Percentiles rank a stretch among this genome's conserved stretches.
Evolutionary conservation across 441 rosid genomes (phyloP).

Genomic region (Mallotus japonicus): DNA sequence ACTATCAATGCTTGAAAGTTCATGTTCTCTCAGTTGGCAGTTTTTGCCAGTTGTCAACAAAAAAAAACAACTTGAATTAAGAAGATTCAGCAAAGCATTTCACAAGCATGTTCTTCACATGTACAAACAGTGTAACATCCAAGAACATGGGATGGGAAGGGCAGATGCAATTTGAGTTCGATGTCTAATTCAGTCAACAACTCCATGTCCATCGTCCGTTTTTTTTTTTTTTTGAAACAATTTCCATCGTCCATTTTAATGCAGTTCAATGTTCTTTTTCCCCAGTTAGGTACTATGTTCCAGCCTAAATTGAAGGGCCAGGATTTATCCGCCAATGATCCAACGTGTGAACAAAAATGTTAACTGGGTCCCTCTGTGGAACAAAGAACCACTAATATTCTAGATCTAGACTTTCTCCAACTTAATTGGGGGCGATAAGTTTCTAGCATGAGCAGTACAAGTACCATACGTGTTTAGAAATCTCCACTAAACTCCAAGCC

Average conservation of each 20-base stretch:
- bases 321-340: constrained; percentile 15
- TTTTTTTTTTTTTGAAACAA: too few species aligned
- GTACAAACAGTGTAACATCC: constrained; percentile 1
- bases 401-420: constrained; percentile 25
- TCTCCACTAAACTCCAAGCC: constrained; percentile 27
- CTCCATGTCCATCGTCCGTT: too few species aligned
- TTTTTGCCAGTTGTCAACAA: neutral
- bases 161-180: constrained; percentile 10
- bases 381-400: constrained; percentile 25
- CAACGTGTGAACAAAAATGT: neutral
- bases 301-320: constrained; percentile 17
- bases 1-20: neutral
- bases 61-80: neutral
- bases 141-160: constrained; percentile 7
- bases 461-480: constrained; percentile 28
- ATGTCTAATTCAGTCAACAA: neutral
- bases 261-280: neutral
- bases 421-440: constrained; percentile 29
- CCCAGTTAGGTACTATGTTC: neutral
- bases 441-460: neutral
- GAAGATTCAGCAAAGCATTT: neutral
- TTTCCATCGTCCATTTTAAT: too few species aligned
- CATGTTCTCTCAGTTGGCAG: neutral
- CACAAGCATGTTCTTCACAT: neutral
- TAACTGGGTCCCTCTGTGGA: neutral